These are phyloP conservation scores for Platanthera guangdongensis DNA, from an alignment of 106 monocot genomes.

Conservation along the genomic window DNA sequence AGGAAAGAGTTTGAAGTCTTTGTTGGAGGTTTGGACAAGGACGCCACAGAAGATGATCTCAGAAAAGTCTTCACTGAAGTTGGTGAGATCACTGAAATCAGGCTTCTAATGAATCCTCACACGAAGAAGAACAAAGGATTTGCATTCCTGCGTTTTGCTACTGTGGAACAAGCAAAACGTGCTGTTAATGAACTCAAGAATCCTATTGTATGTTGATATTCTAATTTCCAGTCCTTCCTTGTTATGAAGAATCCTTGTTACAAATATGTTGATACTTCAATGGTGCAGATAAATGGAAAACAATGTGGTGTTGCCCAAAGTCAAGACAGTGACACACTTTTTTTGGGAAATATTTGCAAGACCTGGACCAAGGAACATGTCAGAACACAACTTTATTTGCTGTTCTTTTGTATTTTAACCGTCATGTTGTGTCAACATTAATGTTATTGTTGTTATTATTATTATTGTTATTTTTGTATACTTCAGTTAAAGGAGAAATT, in stretches of 20 bases:
- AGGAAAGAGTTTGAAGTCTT: constrained; percentile 95
- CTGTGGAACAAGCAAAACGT: constrained; percentile 85
- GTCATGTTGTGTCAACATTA: background rate
- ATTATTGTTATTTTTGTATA: background rate
- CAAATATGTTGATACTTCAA: background rate
- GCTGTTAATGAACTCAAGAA: constrained; percentile 60
- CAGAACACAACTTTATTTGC: constrained; percentile 3
- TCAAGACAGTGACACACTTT: constrained; percentile 81
- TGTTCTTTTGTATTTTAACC: constrained; percentile 4
- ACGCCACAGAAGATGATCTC: constrained; percentile 79
- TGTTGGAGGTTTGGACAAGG: constrained; percentile 91
- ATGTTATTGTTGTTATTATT: background rate
- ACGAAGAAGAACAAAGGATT: constrained; percentile 96
- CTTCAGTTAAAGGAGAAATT: constrained; percentile 69
- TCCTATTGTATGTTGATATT: constrained; percentile 45
- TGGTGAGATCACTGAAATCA: constrained; percentile 72
- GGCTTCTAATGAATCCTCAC: constrained; percentile 69
- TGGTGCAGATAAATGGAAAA: constrained; percentile 59
- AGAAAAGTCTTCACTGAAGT: constrained; percentile 64
- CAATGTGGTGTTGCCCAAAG: constrained; percentile 82
- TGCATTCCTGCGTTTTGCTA: constrained; percentile 87
- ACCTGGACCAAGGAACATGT: constrained; percentile 53
- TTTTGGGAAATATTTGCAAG: constrained; percentile 40
- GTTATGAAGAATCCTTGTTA: too few relatives aligned
- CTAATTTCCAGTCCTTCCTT: too few relatives aligned